phyloP scores from a whole-genome alignment of 2,329 filamentous ascomycete species.

The Diaporthe vexans region DNA sequence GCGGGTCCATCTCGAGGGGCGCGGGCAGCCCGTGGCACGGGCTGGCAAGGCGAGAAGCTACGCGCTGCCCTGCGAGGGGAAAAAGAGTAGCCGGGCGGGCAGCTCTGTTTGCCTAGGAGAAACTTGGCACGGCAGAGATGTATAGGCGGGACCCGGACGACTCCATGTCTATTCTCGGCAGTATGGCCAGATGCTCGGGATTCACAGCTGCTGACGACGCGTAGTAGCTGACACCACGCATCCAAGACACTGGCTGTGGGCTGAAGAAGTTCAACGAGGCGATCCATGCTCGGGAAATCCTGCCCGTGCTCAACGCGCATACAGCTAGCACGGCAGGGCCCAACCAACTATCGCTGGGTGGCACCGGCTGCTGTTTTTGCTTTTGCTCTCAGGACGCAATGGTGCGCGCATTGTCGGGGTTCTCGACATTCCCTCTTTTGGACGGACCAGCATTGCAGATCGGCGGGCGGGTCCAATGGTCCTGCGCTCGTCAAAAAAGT shows the following conservation, averaged over 20 bases:
- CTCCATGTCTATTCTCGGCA: constrained; percentile 1
- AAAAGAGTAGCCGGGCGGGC: constrained; percentile 3
- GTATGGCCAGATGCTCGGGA: constrained; percentile 1
- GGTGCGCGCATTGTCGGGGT: constrained; percentile 13
- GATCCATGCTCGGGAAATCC: constrained; percentile 24
- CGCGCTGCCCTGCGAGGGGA: constrained; percentile 18
- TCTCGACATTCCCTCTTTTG: constrained; percentile 24
- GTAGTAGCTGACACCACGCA: constrained; percentile 5
- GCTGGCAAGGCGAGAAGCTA: constrained; percentile 6
- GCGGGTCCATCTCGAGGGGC: constrained; percentile 7
- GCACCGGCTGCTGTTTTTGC: not conserved
- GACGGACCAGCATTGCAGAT: constrained; percentile 31
- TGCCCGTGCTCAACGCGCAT: constrained; percentile 13
- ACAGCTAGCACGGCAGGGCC: not conserved
- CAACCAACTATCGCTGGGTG: not conserved
- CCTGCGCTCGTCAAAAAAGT: constrained; percentile 14
- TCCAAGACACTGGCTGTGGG: constrained; percentile 19
- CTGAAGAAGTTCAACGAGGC: constrained; percentile 3
- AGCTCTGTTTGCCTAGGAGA: not conserved
- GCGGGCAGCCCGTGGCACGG: constrained; percentile 19
- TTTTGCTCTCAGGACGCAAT: not conserved
- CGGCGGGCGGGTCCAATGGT: constrained; percentile 28
- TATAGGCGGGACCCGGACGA: constrained; percentile 9
- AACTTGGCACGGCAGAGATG: not conserved
- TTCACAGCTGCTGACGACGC: constrained; percentile 27